Base-by-base conservation (phyloP, 2,329 filamentous ascomycete genomes). In the Fusarium bactridioides region DNA sequence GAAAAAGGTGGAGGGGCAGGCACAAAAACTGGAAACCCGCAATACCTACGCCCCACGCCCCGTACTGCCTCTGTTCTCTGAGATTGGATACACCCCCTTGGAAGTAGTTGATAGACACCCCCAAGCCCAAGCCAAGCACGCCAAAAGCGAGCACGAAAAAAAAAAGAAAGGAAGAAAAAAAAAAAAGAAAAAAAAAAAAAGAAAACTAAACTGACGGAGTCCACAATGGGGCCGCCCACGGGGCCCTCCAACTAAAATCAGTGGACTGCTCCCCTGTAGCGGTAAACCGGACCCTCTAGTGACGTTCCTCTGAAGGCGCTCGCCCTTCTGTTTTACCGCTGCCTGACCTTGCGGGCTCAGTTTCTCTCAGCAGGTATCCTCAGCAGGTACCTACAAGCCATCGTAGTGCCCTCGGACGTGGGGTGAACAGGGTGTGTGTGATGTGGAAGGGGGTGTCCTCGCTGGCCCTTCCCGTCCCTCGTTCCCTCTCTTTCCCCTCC, bases 351-450 rank as follows among this genome's bases (percentile, higher is more conserved):
- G 29, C 62, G 75, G 64, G 62, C 59, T 75, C 76, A 73, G 58
- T 69, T 73, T 69, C 56, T 61, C 64, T 72, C 70, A 67, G 64
- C 75, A 78, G 77, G 75, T 77, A 77, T 67, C 65, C 71, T 74
- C 67, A 67, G 70, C 55, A 69, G 43, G 61, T 58, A 57, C 57
- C 38, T 73, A 70, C 70, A 73, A 73, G 58, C 50, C 58, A 63
- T 48, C n/a, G 41, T 57, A 61, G 59, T 65, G 62, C 48, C 56
- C 56, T 62, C 47, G 41, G 68, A 58, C 70, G 70, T 73, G 70
- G 70, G 70, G 67, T 73, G 70, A 48, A 40, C 37, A 53, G 67
- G 25, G 70, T 68, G 50, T 37, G 19, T 37, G 16, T 50, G 25
- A 21, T 54, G 53, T 41, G 47, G 47, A 21, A 29, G 10, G 37